Evolutionary conservation across 2,329 filamentous ascomycete genomes (phyloP).

Genomic region (Stylonectria norvegica): DNA sequence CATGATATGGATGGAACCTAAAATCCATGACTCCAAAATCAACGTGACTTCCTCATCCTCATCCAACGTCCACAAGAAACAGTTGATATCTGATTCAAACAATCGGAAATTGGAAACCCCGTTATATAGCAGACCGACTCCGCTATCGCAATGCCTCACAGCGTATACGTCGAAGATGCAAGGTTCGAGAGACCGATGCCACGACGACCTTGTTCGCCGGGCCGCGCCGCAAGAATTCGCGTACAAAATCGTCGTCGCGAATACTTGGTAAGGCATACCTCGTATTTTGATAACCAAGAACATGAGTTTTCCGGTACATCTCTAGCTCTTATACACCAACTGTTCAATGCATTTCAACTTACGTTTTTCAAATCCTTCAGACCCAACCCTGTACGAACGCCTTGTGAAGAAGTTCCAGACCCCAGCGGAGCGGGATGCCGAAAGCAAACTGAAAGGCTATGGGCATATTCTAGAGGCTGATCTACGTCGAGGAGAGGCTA

Average conservation of each 20-base stretch:
- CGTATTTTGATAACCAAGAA: conserved; percentile 61
- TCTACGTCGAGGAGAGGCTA: conserved; percentile 71
- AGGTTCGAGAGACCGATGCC: conserved; percentile 39
- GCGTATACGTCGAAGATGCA: no score
- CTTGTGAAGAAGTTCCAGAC: conserved; percentile 76
- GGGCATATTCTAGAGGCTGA: conserved; percentile 76
- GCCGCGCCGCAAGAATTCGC: conserved; percentile 46
- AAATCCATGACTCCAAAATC: no score
- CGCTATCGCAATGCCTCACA: no score
- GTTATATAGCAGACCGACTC: no score
- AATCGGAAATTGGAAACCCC: no score
- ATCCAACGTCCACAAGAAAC: no score
- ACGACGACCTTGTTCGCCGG: conserved; percentile 41
- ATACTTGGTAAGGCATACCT: conserved; percentile 68
- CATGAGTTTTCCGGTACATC: conserved; percentile 52
- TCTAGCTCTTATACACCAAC: not conserved
- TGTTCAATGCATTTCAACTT: not conserved
- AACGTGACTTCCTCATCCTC: no score
- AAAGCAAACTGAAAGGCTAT: conserved; percentile 72
- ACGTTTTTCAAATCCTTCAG: conserved; percentile 37
- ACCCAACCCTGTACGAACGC: conserved; percentile 78
- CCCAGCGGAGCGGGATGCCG: conserved; percentile 66
- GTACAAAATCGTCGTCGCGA: conserved; percentile 74
- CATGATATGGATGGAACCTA: no score
- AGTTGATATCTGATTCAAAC: no score